Evolutionary conservation across 164 flowering plant species (phyloP).

Genomic region (Nymphaea colorata): DNA sequence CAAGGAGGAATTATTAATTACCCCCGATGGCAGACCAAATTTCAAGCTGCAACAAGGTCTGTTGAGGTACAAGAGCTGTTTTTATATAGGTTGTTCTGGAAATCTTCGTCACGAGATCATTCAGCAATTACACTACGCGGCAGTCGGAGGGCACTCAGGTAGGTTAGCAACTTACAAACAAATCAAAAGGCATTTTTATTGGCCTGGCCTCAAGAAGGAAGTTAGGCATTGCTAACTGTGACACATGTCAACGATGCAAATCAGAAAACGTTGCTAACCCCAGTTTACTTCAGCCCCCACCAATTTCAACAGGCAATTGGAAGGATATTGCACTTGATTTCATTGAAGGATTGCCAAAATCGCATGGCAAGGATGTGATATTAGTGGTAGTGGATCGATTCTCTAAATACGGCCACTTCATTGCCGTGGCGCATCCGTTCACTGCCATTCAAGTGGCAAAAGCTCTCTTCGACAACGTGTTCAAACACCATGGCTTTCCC

Average conservation of each 20-base stretch:
- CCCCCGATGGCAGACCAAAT: too few relatives aligned
- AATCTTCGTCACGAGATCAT: not conserved
- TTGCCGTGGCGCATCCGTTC: constrained; percentile 2
- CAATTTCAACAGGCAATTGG: constrained; percentile 1
- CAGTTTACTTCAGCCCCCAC: constrained; percentile 7
- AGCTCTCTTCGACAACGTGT: not conserved
- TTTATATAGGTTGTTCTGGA: not conserved
- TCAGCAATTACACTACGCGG: not conserved
- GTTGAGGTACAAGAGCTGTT: too few relatives aligned
- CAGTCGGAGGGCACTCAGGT: not conserved
- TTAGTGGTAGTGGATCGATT: constrained; percentile 4
- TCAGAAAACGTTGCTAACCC: not conserved
- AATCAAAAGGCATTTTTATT: not conserved
- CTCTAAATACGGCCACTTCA: constrained; percentile 3
- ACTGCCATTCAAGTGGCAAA: not conserved
- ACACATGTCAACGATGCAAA: constrained; percentile 6
- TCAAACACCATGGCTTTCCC: not conserved
- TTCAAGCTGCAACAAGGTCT: too few relatives aligned
- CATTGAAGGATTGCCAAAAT: constrained; percentile 3
- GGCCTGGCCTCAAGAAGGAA: not conserved
- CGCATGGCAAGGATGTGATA: not conserved
- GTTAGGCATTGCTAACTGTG: not conserved
- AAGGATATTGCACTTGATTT: constrained; percentile 1
- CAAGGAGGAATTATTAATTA: too few relatives aligned
- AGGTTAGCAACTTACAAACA: not conserved